Conservation (phyloP, 2,329 filamentous ascomycete species). For the Aspergillus brasiliensis region DNA sequence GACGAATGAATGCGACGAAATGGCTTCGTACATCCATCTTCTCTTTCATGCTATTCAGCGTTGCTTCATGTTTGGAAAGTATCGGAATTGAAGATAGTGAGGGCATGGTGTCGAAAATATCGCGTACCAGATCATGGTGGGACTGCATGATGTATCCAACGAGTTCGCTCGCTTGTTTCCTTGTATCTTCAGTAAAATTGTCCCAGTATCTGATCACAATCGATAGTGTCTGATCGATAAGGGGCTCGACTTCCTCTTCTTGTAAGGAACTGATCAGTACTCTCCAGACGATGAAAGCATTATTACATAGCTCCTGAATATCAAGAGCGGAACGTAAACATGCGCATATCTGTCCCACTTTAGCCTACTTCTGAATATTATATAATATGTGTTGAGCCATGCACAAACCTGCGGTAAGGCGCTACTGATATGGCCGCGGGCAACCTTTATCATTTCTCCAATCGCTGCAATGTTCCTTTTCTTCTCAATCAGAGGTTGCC, state of each 20-base stretch:
- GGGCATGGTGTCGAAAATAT: constrained; percentile 74
- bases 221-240: constrained; percentile 88
- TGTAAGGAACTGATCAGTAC: constrained; percentile 74
- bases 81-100: constrained; percentile 71
- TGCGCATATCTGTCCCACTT: constrained; percentile 72
- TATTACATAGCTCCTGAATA: constrained; percentile 71
- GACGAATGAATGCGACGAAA: constrained; percentile 70
- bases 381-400: background rate
- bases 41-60: constrained; percentile 65
- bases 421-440: constrained; percentile 70
- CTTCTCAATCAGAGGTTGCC: constrained; percentile 67
- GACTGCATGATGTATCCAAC: constrained; percentile 67
- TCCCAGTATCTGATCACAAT: constrained; percentile 82
- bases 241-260: constrained; percentile 73
- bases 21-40: constrained; percentile 67
- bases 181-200: constrained; percentile 63
- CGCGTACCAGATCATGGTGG: constrained; percentile 62
- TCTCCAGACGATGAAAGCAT: constrained; percentile 82
- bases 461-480: constrained; percentile 78
- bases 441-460: constrained; percentile 81
- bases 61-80: constrained; percentile 67
- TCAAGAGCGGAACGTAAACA: constrained; percentile 83
- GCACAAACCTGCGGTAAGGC: constrained; percentile 77
- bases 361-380: constrained; percentile 6
- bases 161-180: constrained; percentile 61